Percentiles rank a stretch among this genome's conserved stretches.
phyloP scores from a whole-genome alignment of 148 eudicot genomes.

The Diospyros kaki region DNA sequence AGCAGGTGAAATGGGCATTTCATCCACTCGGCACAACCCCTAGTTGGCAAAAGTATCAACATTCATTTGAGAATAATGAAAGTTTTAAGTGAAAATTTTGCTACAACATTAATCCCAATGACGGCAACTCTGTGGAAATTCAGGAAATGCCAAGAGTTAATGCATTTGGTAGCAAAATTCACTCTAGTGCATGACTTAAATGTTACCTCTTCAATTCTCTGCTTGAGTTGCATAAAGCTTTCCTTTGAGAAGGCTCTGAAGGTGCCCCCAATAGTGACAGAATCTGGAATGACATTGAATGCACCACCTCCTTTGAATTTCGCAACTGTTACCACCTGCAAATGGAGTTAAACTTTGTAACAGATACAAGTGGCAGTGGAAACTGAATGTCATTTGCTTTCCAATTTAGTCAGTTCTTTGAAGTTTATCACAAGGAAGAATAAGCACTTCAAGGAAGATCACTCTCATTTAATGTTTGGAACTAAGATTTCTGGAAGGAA shows the following conservation, averaged over 20 bases:
- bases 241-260: slow-evolving; percentile 70
- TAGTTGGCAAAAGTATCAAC: too few species aligned
- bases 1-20: too few species aligned
- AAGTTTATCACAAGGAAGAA: neutral
- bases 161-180: neutral
- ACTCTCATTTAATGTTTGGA: neutral
- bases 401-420: neutral
- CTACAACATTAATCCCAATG: too few species aligned
- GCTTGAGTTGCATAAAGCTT: slow-evolving; percentile 59
- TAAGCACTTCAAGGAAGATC: neutral
- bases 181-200: neutral
- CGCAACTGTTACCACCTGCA: slow-evolving; percentile 93
- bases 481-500: too few species aligned
- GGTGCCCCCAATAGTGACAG: slow-evolving; percentile 91
- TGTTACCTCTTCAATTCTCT: slow-evolving; percentile 83
- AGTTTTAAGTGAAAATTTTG: too few species aligned
- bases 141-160: neutral
- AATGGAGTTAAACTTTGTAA: neutral
- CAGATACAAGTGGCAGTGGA: neutral
- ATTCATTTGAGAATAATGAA: too few species aligned
- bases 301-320: slow-evolving; percentile 95
- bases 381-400: neutral
- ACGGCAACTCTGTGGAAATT: too few species aligned
- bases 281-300: slow-evolving; percentile 95
- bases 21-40: too few species aligned